phyloP scores from a whole-genome alignment of 257 asterid genomes.

The Solanum bulbocastanum region DNA sequence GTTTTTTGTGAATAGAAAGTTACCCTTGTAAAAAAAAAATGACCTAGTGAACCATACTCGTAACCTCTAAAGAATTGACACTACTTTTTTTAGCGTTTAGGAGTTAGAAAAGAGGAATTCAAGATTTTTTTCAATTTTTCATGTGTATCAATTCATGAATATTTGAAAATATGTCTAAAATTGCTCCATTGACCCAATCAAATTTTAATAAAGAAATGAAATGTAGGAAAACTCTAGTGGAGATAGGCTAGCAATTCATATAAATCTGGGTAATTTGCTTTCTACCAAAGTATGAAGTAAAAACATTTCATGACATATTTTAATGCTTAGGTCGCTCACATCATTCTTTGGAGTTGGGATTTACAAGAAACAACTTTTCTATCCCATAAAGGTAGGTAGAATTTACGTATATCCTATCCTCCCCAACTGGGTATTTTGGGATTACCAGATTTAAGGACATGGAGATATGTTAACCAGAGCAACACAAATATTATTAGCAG shows the following conservation, averaged over 20 bases:
- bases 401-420: not conserved
- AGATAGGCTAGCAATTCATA: not conserved
- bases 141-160: too few species aligned
- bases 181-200: too few species aligned
- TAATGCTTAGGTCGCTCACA: not conserved
- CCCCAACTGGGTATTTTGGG: not conserved
- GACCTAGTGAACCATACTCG: too few species aligned
- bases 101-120: too few species aligned
- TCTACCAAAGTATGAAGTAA: not conserved
- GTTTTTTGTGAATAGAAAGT: too few species aligned
- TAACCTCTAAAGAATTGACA: too few species aligned
- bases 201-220: not conserved
- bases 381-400: not conserved
- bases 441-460: too few species aligned
- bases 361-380: not conserved
- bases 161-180: too few species aligned
- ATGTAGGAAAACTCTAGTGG: not conserved
- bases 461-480: not conserved
- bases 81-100: too few species aligned
- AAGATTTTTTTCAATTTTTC: too few species aligned
- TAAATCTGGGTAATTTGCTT: not conserved
- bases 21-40: too few species aligned
- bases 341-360: not conserved
- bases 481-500: not conserved
- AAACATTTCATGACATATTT: not conserved